phyloP scores from a whole-genome alignment of 225 moss, liverwort and hornwort species.

The Rhytidiadelphus loreus region DNA sequence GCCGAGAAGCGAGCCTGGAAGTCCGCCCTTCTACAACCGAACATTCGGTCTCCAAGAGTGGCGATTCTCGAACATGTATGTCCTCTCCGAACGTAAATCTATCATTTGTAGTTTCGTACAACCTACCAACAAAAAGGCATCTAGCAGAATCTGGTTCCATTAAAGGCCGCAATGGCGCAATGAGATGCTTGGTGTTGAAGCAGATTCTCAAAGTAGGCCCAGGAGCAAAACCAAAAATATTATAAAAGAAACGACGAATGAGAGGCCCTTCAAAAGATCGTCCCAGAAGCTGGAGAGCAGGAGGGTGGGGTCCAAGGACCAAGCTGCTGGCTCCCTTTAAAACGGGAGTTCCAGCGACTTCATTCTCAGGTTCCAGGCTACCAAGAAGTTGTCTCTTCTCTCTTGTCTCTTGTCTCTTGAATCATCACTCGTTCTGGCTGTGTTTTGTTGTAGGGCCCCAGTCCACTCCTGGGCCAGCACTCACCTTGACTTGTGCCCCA shows the following conservation, averaged over 20 bases:
- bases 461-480: not conserved
- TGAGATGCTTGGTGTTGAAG: not conserved
- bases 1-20: not conserved
- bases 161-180: not conserved
- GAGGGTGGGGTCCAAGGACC: not conserved
- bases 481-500: no score
- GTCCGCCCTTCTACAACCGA: not conserved
- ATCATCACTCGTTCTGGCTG: not conserved
- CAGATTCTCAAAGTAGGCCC: not conserved
- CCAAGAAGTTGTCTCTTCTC: not conserved
- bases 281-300: not conserved
- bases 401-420: not conserved
- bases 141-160: not conserved
- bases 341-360: not conserved
- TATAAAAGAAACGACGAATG: not conserved
- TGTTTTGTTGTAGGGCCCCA: not conserved
- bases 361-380: not conserved
- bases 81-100: not conserved
- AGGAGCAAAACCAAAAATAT: no score
- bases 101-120: not conserved
- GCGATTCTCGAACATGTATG: not conserved
- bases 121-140: not conserved
- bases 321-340: not conserved
- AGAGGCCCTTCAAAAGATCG: not conserved
- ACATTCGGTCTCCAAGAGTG: not conserved